Evolutionary conservation across 306 rosid genomes (phyloP).

Genomic region (Bauhinia variegata): DNA sequence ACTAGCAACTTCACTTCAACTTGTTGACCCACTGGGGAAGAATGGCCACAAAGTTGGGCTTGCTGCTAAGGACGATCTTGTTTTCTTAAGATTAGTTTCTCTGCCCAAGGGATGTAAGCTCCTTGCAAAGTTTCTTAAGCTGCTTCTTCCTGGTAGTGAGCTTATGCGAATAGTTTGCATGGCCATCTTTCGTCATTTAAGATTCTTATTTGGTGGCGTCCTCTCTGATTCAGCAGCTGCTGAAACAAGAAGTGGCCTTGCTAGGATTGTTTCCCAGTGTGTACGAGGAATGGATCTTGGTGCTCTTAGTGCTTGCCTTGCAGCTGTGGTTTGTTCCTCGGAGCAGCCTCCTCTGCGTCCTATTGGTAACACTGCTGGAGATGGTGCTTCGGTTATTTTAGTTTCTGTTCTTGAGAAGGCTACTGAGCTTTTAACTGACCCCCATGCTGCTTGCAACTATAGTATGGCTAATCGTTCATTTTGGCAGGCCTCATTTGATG

Average conservation of each 20-base stretch:
- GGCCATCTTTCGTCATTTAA: constrained; percentile 60
- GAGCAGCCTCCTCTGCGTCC: constrained; percentile 67
- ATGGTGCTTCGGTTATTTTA: constrained; percentile 56
- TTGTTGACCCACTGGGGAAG: constrained; percentile 59
- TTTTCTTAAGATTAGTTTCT: constrained; percentile 51
- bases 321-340: constrained; percentile 61
- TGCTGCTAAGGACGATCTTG: constrained; percentile 59
- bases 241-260: constrained; percentile 48
- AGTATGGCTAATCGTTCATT: constrained; percentile 49
- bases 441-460: constrained; percentile 49
- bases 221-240: constrained; percentile 51
- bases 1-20: constrained; percentile 58
- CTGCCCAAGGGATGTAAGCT: constrained; percentile 60
- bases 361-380: constrained; percentile 55
- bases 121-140: constrained; percentile 52
- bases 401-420: constrained; percentile 60
- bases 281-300: constrained; percentile 56
- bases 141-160: constrained; percentile 60
- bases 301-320: constrained; percentile 63
- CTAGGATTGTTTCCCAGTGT: constrained; percentile 50
- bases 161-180: constrained; percentile 60
- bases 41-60: constrained; percentile 52
- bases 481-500: constrained; percentile 66
- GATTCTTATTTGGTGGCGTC: constrained; percentile 61
- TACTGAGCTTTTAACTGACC: constrained; percentile 49